These are phyloP conservation scores for Pythium vanterpoolii DNA, from an alignment of 352 stramenopile genomes.

Conservation along the genomic window DNA sequence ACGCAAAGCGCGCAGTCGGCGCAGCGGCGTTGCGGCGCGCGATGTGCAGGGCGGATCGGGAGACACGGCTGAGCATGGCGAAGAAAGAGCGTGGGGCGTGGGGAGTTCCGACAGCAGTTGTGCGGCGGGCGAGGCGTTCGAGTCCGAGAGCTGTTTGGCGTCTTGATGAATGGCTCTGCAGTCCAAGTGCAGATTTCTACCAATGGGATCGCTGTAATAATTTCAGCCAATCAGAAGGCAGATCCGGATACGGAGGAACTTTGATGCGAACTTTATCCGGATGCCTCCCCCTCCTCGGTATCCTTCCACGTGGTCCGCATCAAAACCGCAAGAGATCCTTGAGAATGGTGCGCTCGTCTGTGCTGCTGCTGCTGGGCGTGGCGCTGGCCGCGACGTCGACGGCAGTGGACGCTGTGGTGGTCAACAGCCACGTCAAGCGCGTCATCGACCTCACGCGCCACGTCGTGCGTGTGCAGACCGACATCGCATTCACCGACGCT, in stretches of 20 bases:
- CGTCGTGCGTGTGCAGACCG: slow-evolving; percentile 69
- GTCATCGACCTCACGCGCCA: slow-evolving; percentile 78
- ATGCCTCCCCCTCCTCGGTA: slow-evolving; percentile 21
- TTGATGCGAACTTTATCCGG: slow-evolving; percentile 8
- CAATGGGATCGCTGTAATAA: slow-evolving; percentile 4
- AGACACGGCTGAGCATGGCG: slow-evolving; percentile 67
- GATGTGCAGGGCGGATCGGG: slow-evolving; percentile 61
- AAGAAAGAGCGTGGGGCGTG: not conserved
- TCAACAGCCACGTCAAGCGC: slow-evolving; percentile 67
- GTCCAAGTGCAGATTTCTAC: slow-evolving; percentile 16
- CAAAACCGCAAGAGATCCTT: slow-evolving; percentile 2
- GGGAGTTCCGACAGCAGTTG: slow-evolving; percentile 6
- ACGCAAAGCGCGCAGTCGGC: slow-evolving; percentile 41
- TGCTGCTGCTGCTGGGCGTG: slow-evolving; percentile 30
- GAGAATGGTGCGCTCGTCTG: slow-evolving; percentile 29
- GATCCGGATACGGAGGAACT: slow-evolving; percentile 2
- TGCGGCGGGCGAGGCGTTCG: slow-evolving; percentile 15
- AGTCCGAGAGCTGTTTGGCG: too few relatives aligned
- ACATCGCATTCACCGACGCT: slow-evolving; percentile 74
- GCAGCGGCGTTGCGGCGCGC: slow-evolving; percentile 38
- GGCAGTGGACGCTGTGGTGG: slow-evolving; percentile 39
- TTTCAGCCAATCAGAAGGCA: slow-evolving; percentile 22
- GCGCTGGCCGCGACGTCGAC: slow-evolving; percentile 18
- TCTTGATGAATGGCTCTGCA: slow-evolving; percentile 36
- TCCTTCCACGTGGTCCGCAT: slow-evolving; percentile 20